phyloP scores from a whole-genome alignment of 2,329 filamentous ascomycete genomes.

The Penicillium sp. region DNA sequence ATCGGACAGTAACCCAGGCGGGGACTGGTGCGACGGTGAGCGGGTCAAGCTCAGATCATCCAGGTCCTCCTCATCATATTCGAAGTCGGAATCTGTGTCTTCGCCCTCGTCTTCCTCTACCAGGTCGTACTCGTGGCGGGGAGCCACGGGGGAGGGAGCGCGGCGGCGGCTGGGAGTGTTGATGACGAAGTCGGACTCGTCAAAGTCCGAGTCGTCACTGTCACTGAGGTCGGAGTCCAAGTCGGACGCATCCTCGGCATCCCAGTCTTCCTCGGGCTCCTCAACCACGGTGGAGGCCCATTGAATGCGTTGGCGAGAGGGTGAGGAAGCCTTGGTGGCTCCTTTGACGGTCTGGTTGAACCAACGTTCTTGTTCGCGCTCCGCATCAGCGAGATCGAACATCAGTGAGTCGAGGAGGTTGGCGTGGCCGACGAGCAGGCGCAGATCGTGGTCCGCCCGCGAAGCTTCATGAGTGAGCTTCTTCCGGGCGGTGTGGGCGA shows the following conservation, averaged over 20 bases:
- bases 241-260: constrained; percentile 57
- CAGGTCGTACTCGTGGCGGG: constrained; percentile 28
- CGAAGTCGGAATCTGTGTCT: constrained; percentile 55
- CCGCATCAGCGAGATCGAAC: constrained; percentile 85
- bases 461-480: constrained; percentile 94
- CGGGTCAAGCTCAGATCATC: constrained; percentile 64
- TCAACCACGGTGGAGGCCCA: constrained; percentile 79
- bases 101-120: constrained; percentile 33
- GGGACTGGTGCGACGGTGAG: constrained; percentile 62
- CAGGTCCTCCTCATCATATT: constrained; percentile 56
- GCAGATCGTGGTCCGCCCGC: constrained; percentile 87
- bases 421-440: constrained; percentile 92
- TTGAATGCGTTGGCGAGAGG: constrained; percentile 67
- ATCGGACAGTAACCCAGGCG: constrained; percentile 68
- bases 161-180: constrained; percentile 37
- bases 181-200: constrained; percentile 35
- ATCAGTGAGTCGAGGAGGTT: constrained; percentile 96
- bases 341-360: constrained; percentile 93
- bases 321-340: constrained; percentile 52
- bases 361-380: constrained; percentile 93
- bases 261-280: constrained; percentile 63
- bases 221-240: constrained; percentile 53
- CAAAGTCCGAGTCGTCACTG: constrained; percentile 47
- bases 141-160: constrained; percentile 32
- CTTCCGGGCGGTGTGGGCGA: constrained; percentile 90